These are phyloP conservation scores for Naganishia friedmannii DNA, from an alignment of 768 basidiomycete species.

Conservation along the genomic window DNA sequence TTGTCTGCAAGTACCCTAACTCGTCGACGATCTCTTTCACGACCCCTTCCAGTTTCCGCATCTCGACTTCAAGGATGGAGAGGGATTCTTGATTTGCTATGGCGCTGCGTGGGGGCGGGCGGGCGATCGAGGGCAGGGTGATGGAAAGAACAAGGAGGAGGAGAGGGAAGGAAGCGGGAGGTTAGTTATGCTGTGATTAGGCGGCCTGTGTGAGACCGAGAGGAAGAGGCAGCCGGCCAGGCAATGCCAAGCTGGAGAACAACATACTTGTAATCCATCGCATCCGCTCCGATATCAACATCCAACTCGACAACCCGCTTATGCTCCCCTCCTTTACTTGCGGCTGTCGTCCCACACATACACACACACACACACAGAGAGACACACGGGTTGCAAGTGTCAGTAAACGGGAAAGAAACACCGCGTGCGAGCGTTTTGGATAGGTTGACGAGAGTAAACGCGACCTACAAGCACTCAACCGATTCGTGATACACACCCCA, in stretches of 20 bases:
- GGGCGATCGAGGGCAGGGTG: background rate
- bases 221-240: no score
- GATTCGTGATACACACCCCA: conserved; percentile 90
- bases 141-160: no score
- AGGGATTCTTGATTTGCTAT: conserved; percentile 98
- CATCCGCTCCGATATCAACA: conserved; percentile 96
- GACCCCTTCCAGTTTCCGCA: conserved; percentile 93
- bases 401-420: background rate
- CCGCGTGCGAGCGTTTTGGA: no score
- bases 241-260: no score
- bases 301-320: conserved; percentile 80
- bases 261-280: conserved; percentile 93
- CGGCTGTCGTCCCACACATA: background rate
- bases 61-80: conserved; percentile 92
- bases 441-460: no score
- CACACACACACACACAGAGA: background rate
- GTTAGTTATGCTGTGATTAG: no score
- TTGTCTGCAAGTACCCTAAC: conserved; percentile 78
- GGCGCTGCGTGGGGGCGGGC: conserved; percentile 68
- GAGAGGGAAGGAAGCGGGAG: no score
- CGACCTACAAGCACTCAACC: conserved; percentile 67
- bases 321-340: background rate
- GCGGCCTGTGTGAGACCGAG: no score
- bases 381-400: background rate
- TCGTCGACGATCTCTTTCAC: conserved; percentile 94